phyloP scores from a whole-genome alignment of 352 stramenopile species.

The Pythium aristosporum region DNA sequence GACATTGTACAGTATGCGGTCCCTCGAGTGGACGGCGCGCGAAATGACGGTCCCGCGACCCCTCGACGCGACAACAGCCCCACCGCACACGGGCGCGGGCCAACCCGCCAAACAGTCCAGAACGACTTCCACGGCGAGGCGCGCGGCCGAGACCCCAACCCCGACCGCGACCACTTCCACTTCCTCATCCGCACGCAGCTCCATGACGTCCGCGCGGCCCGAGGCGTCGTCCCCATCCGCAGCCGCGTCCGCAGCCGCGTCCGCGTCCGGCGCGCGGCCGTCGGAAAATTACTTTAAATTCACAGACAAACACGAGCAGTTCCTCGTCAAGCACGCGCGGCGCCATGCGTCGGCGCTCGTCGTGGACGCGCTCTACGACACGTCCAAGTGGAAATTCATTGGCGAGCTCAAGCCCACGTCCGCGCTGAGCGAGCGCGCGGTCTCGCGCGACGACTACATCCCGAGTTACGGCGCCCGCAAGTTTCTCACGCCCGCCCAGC shows the following conservation, averaged over 20 bases:
- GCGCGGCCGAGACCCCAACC: not conserved
- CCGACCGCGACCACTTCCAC: not conserved
- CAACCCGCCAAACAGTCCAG: not conserved
- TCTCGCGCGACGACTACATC: not conserved
- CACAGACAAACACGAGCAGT: conserved; percentile 45
- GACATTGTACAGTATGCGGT: conserved; percentile 1
- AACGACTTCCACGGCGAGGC: not conserved
- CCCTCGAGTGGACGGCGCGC: conserved; percentile 15
- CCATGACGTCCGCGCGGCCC: conserved; percentile 13
- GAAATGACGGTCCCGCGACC: conserved; percentile 4
- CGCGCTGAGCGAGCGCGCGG: conserved; percentile 6
- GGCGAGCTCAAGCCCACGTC: conserved; percentile 16
- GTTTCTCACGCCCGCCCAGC: conserved; percentile 11
- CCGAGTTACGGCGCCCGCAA: not conserved
- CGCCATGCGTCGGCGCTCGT: conserved; percentile 55
- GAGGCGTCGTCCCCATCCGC: not conserved
- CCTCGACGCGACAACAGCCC: not conserved
- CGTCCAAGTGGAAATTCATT: conserved; percentile 62
- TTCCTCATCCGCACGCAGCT: not conserved
- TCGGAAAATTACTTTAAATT: conserved; percentile 55
- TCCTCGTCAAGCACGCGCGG: conserved; percentile 46
- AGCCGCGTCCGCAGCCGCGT: conserved; percentile 2
- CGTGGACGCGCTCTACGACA: conserved; percentile 56
- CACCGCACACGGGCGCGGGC: not conserved
- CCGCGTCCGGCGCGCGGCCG: not conserved